Base-by-base conservation (phyloP, 352 stramenopile species). In the Hyaloperonospora brassicae region DNA sequence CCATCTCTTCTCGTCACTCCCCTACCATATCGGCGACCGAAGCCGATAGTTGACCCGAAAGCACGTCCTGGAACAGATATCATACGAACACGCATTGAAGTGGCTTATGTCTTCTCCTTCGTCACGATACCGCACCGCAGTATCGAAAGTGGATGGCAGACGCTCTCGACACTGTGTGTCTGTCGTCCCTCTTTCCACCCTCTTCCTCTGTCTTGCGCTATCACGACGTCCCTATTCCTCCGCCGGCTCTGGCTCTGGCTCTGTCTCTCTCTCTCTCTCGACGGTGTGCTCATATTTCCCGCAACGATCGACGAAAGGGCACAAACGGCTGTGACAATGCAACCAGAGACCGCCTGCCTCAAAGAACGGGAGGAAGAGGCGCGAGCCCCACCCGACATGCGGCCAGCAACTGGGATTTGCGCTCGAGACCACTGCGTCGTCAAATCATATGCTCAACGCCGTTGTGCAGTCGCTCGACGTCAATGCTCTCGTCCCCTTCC, bases 381-480 rank as follows among this genome's bases (percentile, higher is more conserved):
- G 27, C 8, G 4, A 4, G 27, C 8, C 27, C 27, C 27, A 17
- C 27, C 27, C 4, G 27, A 34, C 27, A 8, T 34, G 27, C 17
- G 17, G 17, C 4, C 27, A 34, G 8, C 27, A 4, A 8, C 27
- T 34, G 27, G 27, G 8, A 34, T 34, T 34, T 34, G 27, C 27
- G 27, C 27, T 44, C 41, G 46, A 43, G 45, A 22, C 38, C 40
- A 56, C 61, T 63, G 17, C 27, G 47, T 50, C 13, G 30, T 50
- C 50, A 72, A 63, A 72, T 68, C 60, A 35, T 66, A 47, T 68
- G 64, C 50, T 72, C 62, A 44, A 56, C 59, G 21, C 50, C 59
- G 7, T 55, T 50, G 45, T 43, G 48, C 41, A 55, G 17, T 3
- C 46, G 59, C 17, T 57, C 57, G 17, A 63, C 59, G 27, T 68